phyloP scores from a whole-genome alignment of 768 basidiomycete species.

The Kwoniella sp. region DNA sequence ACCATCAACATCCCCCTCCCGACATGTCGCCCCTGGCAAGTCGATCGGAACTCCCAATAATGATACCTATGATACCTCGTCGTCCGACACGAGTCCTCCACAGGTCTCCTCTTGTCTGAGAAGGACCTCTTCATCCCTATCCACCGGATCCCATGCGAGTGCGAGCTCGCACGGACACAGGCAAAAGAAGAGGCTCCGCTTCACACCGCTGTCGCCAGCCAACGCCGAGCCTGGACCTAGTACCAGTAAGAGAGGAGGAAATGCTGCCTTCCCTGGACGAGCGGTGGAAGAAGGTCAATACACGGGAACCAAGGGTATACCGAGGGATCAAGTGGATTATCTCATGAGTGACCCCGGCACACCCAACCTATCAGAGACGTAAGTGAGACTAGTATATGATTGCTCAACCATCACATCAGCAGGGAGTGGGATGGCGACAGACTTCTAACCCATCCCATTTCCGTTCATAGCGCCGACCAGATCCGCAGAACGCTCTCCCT shows the following conservation, averaged over 20 bases:
- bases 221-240: slow-evolving; percentile 20
- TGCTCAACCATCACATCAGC: slow-evolving; percentile 1
- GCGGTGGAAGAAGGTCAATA: slow-evolving; percentile 20
- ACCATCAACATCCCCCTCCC: not conserved
- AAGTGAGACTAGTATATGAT: slow-evolving; percentile 19
- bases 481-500: slow-evolving; percentile 55
- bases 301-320: slow-evolving; percentile 25
- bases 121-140: slow-evolving; percentile 15
- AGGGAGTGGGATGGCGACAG: not conserved
- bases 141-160: slow-evolving; percentile 5
- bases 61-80: not conserved
- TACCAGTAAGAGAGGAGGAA: not conserved
- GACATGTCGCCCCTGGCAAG: not conserved
- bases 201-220: slow-evolving; percentile 13
- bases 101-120: slow-evolving; percentile 18
- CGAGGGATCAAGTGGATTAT: slow-evolving; percentile 38
- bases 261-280: slow-evolving; percentile 11
- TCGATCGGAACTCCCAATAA: not conserved
- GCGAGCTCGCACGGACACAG: not conserved
- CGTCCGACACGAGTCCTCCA: slow-evolving; percentile 12
- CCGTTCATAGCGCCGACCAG: slow-evolving; percentile 48
- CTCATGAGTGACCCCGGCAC: slow-evolving; percentile 53
- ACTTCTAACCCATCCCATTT: not conserved
- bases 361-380: slow-evolving; percentile 56
- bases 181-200: slow-evolving; percentile 21